Evolutionary conservation across 129 eudicot genomes (phyloP).

Genomic region (Centella asiatica): DNA sequence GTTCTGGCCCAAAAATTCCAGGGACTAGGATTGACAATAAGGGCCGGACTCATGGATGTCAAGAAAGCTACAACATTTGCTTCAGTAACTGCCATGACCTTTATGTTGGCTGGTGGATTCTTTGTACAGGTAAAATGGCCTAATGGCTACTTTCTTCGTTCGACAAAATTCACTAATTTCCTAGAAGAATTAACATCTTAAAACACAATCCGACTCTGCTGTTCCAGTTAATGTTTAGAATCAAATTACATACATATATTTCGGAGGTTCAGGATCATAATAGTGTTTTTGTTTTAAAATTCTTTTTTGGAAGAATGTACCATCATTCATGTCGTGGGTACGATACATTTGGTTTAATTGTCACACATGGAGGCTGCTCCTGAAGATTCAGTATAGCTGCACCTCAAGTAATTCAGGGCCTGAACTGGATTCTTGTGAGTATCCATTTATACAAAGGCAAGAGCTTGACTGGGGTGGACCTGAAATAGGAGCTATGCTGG

Average conservation of each 20-base stretch:
- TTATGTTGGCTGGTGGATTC: slow-evolving; percentile 91
- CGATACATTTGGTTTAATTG: slow-evolving; percentile 86
- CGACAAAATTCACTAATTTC: too few relatives aligned
- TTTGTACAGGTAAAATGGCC: slow-evolving; percentile 59
- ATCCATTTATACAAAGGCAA: slow-evolving; percentile 30
- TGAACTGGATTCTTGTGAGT: too few relatives aligned
- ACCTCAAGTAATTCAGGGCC: too few relatives aligned
- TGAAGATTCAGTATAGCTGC: slow-evolving; percentile 74
- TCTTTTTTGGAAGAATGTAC: slow-evolving; percentile 66
- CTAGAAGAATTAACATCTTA: neutral
- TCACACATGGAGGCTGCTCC: slow-evolving; percentile 90
- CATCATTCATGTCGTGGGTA: slow-evolving; percentile 80
- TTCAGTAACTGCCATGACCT: slow-evolving; percentile 87
- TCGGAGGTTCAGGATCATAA: neutral
- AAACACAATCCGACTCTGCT: neutral
- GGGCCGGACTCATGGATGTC: slow-evolving; percentile 78
- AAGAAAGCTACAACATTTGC: slow-evolving; percentile 84
- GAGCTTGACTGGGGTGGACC: slow-evolving; percentile 50
- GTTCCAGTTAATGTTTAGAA: neutral
- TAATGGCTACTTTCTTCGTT: too few relatives aligned
- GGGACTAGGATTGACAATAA: slow-evolving; percentile 84
- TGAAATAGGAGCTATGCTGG: slow-evolving; percentile 50
- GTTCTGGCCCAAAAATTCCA: slow-evolving; percentile 20
- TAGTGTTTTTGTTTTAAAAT: too few relatives aligned
- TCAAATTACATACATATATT: neutral